phyloP scores from a whole-genome alignment of 1,284 basidiomycete species.

The Ganoderma lucidum region DNA sequence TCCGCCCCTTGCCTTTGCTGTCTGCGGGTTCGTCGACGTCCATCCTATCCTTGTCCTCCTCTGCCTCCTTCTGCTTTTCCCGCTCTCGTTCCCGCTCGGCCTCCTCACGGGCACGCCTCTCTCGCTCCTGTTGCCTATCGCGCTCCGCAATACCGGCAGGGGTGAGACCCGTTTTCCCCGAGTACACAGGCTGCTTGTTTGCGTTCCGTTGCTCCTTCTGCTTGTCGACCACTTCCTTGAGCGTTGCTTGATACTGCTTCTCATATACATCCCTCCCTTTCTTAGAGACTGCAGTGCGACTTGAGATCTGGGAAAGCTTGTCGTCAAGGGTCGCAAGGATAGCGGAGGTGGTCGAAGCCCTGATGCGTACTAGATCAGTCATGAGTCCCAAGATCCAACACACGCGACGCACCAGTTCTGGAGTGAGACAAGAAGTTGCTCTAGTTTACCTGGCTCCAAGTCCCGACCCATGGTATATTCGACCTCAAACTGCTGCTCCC shows the following conservation, averaged over 20 bases:
- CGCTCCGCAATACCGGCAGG: conserved; percentile 36
- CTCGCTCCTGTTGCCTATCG: conserved; percentile 25
- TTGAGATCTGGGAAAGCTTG: conserved; percentile 57
- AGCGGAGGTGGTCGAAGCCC: conserved; percentile 78
- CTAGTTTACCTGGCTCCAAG: conserved; percentile 73
- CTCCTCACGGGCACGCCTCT: conserved; percentile 31
- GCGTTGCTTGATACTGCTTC: conserved; percentile 55
- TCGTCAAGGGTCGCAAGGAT: conserved; percentile 64
- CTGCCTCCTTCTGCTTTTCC: conserved; percentile 42
- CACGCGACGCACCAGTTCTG: conserved; percentile 73
- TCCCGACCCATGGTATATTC: conserved; percentile 93
- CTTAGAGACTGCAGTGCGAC: conserved; percentile 45
- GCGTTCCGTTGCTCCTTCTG: conserved; percentile 46
- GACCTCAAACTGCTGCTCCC: conserved; percentile 85
- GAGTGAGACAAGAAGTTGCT: conserved; percentile 65
- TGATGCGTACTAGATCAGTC: conserved; percentile 39
- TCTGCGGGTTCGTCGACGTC: conserved; percentile 57
- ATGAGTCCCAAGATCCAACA: neutral
- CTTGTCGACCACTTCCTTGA: conserved; percentile 64
- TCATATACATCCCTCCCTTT: conserved; percentile 48
- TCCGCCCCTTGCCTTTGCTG: conserved; percentile 57
- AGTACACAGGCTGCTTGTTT: conserved; percentile 30
- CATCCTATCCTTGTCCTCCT: conserved; percentile 53
- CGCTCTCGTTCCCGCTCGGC: conserved; percentile 37
- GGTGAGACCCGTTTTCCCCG: conserved; percentile 35